These are phyloP conservation scores for Rhizophagus clarus DNA, from an alignment of 192 early-diverging fungal species.

Conservation along the genomic window DNA sequence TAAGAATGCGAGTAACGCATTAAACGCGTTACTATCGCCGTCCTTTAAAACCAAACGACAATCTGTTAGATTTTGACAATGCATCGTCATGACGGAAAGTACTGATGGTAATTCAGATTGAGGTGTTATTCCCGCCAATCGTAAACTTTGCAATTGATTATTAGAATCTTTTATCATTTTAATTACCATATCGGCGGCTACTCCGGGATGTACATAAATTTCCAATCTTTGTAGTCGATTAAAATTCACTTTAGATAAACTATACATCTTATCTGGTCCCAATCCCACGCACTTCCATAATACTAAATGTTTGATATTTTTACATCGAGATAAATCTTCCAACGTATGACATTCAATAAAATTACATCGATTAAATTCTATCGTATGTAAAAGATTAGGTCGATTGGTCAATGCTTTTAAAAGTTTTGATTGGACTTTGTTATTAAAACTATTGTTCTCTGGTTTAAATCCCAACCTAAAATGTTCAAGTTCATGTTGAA, in stretches of 20 bases:
- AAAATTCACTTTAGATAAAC: not conserved
- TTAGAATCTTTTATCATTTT: constrained; percentile 7
- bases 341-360: not conserved
- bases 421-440: not conserved
- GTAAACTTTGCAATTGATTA: constrained; percentile 18
- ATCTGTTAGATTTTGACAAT: constrained; percentile 10
- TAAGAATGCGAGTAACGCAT: not conserved
- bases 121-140: constrained; percentile 4
- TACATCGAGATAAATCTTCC: not conserved
- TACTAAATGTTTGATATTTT: not conserved
- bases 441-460: not conserved
- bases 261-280: not conserved
- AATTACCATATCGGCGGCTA: constrained; percentile 9
- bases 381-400: not conserved
- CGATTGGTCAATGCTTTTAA: not conserved
- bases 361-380: constrained; percentile 16
- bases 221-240: not conserved
- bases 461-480: not conserved
- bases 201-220: constrained; percentile 5
- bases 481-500: not conserved
- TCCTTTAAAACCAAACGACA: not conserved
- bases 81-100: not conserved
- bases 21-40: not conserved
- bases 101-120: constrained; percentile 1
- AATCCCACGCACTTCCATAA: constrained; percentile 3